Evolutionary conservation across 139 green algal species (phyloP).

Genomic region (Chloropicon primus): DNA sequence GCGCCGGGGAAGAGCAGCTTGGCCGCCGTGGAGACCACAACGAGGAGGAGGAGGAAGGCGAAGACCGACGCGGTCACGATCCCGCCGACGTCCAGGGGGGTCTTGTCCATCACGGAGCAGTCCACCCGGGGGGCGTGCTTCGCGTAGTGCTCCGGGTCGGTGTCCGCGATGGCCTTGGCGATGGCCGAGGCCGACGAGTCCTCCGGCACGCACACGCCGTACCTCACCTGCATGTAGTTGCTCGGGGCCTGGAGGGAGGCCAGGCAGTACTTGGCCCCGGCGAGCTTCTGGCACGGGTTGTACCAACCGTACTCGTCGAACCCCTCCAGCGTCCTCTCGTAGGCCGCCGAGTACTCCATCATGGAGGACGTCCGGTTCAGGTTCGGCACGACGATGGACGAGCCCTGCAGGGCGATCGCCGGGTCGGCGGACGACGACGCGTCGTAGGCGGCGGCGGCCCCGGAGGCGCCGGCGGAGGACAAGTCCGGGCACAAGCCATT

Average conservation of each 20-base stretch:
- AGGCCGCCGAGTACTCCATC: not conserved
- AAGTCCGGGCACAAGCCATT: not conserved
- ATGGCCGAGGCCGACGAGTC: not conserved
- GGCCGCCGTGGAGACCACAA: not conserved
- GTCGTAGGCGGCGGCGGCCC: not conserved
- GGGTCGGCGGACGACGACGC: not conserved
- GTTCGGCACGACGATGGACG: not conserved
- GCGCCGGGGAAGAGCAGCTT: not conserved
- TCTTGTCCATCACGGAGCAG: not conserved
- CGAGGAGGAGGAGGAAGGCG: not conserved
- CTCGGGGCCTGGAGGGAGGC: not conserved
- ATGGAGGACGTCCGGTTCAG: not conserved
- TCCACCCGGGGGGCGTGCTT: not conserved
- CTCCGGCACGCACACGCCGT: not conserved
- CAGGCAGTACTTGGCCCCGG: not conserved
- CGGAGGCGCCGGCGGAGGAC: not conserved
- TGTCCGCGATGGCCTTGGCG: not conserved
- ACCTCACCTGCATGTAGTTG: not conserved
- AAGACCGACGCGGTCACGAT: not conserved
- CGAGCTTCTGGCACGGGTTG: not conserved
- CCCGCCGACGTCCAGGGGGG: not conserved
- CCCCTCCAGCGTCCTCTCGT: not conserved
- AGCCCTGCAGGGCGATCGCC: not conserved
- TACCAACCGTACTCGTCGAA: not conserved
- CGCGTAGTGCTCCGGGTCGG: not conserved